Evolutionary conservation across 805 yeast genomes (phyloP).

Genomic region (Teunomyces funiuensis): DNA sequence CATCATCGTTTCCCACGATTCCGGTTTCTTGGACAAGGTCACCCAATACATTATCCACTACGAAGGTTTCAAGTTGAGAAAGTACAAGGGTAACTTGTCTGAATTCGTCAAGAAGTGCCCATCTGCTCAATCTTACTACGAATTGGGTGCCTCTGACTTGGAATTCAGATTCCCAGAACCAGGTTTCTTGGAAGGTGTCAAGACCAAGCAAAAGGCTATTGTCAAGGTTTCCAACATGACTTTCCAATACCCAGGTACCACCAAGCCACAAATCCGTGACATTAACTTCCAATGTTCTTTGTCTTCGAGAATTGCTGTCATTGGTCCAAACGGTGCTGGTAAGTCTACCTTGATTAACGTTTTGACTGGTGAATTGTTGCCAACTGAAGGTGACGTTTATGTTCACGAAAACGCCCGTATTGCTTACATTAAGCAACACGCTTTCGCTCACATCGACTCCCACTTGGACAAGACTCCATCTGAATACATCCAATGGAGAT

Average conservation of each 20-base stretch:
- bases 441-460: constrained; percentile 98
- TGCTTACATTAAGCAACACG: constrained; percentile 99
- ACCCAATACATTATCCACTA: constrained; percentile 98
- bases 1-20: constrained; percentile 98
- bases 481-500: constrained; percentile 99
- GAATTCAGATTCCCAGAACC: constrained; percentile 99
- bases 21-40: constrained; percentile 98
- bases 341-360: constrained; percentile 98
- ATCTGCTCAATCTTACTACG: constrained; percentile 97
- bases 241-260: constrained; percentile 99
- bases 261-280: constrained; percentile 89
- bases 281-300: constrained; percentile 98
- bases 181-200: constrained; percentile 99
- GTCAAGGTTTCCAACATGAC: constrained; percentile 96
- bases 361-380: constrained; percentile 98
- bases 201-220: constrained; percentile 99
- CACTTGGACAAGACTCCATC: constrained; percentile 99
- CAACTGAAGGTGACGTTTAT: constrained; percentile 98
- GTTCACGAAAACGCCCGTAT: constrained; percentile 99
- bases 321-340: constrained; percentile 99
- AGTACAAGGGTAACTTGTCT: constrained; percentile 99
- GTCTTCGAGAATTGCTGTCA: constrained; percentile 99
- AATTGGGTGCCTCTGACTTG: constrained; percentile 95
- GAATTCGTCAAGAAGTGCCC: constrained; percentile 99
- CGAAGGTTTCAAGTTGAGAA: constrained; percentile 99